phyloP scores from a whole-genome alignment of 176 grass and related monocot genomes.

The Rhynchospora tenuis region DNA sequence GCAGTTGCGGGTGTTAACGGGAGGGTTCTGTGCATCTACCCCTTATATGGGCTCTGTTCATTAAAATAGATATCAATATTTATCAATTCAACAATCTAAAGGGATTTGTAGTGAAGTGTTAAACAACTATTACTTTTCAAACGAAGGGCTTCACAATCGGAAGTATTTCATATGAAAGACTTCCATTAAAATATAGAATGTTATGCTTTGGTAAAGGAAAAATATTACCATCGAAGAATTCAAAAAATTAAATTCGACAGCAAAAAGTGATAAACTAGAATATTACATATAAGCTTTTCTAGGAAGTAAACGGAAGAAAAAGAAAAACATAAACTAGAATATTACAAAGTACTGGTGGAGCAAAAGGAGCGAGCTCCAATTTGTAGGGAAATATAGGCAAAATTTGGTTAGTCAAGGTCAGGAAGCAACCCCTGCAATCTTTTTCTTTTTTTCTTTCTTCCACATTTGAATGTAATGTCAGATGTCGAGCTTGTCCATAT shows the following conservation, averaged over 20 bases:
- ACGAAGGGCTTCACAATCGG: neutral
- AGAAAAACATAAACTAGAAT: neutral
- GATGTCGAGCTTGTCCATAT: constrained; percentile 84
- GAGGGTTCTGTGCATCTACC: neutral
- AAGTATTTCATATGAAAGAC: neutral
- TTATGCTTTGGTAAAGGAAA: neutral
- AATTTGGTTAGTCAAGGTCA: constrained; percentile 10
- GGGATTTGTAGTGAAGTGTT: neutral
- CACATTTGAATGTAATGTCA: constrained; percentile 12
- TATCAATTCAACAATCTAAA: neutral
- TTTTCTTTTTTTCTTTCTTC: neutral
- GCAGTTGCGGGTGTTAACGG: neutral
- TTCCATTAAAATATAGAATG: neutral
- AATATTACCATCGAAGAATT: neutral
- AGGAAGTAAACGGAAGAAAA: neutral
- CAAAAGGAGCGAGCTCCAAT: neutral
- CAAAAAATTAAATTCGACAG: neutral
- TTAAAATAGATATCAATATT: neutral
- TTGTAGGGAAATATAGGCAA: neutral
- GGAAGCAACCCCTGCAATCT: constrained; percentile 1
- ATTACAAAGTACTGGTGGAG: neutral
- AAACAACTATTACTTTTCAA: neutral
- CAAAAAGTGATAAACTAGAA: neutral
- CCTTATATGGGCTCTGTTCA: neutral
- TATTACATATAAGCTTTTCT: neutral